Evolutionary conservation across 2,329 filamentous ascomycete species (phyloP).

Genomic region (Byssothecium circinans): DNA sequence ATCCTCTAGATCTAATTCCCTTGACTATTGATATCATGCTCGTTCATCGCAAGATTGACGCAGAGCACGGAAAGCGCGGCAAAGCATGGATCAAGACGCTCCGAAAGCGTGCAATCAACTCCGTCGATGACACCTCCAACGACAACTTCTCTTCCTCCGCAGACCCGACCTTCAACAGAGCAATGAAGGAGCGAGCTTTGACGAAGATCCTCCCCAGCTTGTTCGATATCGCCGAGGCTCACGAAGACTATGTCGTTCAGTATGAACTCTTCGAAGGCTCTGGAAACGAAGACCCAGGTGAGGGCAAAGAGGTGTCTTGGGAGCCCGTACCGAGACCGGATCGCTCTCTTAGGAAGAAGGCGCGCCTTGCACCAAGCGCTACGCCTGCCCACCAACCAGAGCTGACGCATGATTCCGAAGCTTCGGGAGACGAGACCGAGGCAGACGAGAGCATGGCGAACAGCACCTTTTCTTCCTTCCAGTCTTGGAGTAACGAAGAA

Average conservation of each 20-base stretch:
- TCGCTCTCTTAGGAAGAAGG: not conserved
- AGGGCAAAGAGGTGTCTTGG: constrained; percentile 30
- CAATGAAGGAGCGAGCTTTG: constrained; percentile 31
- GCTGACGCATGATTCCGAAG: constrained; percentile 1
- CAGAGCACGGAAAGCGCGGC: constrained; percentile 20
- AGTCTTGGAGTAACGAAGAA: not conserved
- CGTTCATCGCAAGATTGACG: constrained; percentile 29
- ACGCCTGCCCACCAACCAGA: not conserved
- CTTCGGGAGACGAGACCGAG: constrained; percentile 25
- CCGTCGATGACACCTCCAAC: constrained; percentile 21
- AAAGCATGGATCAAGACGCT: constrained; percentile 30
- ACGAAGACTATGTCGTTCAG: constrained; percentile 33
- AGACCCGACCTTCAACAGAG: constrained; percentile 21
- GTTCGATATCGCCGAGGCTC: constrained; percentile 29
- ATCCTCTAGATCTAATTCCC: constrained; percentile 25
- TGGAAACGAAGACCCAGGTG: constrained; percentile 19
- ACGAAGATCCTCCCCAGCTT: constrained; percentile 29
- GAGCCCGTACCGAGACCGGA: constrained; percentile 18
- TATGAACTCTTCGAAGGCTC: constrained; percentile 28
- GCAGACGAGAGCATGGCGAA: constrained; percentile 14
- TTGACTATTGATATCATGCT: constrained; percentile 35
- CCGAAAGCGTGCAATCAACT: constrained; percentile 20
- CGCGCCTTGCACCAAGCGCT: not conserved
- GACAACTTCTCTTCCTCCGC: constrained; percentile 34
- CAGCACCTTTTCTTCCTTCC: constrained; percentile 4